Evolutionary conservation across 164 flowering plant species (phyloP), one percentile per base, ranked within the genome.

Genomic region (Macadamia tetraphylla): DNA sequence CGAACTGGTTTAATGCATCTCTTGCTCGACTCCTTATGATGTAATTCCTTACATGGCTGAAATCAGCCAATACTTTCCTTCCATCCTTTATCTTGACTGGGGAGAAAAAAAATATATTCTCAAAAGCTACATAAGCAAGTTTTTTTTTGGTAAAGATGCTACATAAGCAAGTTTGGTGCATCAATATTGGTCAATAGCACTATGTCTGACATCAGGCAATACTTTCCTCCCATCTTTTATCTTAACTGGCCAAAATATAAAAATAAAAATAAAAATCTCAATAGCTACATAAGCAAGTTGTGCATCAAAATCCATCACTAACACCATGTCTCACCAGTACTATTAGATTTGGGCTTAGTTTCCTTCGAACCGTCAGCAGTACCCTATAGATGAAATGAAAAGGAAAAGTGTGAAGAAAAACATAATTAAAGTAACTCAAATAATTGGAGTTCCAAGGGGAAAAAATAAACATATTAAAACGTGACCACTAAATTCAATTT

Each of bases 61-160:
- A 77, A 77, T 89, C 92, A 29, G 82, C 87, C 72, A 87, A 66
- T n/a, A 80, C 86, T 69, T 78, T 86, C 77, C 92, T 77, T 76
- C 79, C 71, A 63, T 70, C 75, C 51, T 78, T 80, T 44, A 56
- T 6, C 65, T 78, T 73, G 9, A 65, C 88, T 83, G 23, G 67
- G 18, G 48, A 66, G 32, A 65, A 23, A 23, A 23, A 23, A 60
- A 7, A 49, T 60, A 8, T 15, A 30, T 18, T 43, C 12, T n/a
- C 35, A 42, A 18, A 42, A 56, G 29, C 53, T 15, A 67, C 48
- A 18, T 62, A 9, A 23, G 51, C 18, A 60, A 44, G 44, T 9
- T 32, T 29, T 23, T 23, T 23, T 23, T 23, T 23, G 23, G 23
- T 23, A 23, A 23, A 23, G 23, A 23, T 23, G 23, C 23, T 23